A percentile compares a stretch with the other conserved stretches of the same genome.
Evolutionary conservation across 345 rosid genomes (phyloP).

Genomic region (Eucalyptus tenuipes): DNA sequence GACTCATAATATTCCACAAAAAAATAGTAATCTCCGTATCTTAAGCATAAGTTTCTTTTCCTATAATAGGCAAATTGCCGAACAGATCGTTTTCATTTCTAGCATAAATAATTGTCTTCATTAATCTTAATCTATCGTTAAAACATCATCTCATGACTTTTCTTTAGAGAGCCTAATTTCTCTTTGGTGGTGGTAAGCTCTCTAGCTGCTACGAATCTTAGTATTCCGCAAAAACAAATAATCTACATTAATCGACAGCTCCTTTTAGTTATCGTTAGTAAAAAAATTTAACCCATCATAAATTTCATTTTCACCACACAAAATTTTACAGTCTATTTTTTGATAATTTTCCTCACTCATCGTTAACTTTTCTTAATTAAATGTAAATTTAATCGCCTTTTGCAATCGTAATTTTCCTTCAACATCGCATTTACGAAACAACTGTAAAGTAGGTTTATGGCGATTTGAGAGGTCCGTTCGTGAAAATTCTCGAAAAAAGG

Average conservation of each 20-base stretch:
- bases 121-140: neutral
- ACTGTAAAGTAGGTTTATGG: neutral
- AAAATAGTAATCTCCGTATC: too few relatives aligned
- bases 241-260: neutral
- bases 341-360: neutral
- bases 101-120: neutral
- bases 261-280: neutral
- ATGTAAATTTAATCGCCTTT: neutral
- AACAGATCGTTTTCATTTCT: neutral
- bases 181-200: neutral
- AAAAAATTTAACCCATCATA: neutral
- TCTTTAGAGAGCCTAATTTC: neutral
- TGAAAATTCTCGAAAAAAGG: neutral
- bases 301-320: neutral
- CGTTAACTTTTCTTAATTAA: neutral
- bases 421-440: neutral
- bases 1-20: neutral
- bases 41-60: neutral
- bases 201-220: neutral
- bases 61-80: neutral
- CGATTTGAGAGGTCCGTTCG: neutral
- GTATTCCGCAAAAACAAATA: accelerated
- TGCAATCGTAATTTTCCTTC: neutral
- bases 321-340: neutral
- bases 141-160: neutral